phyloP scores from a whole-genome alignment of 192 early-diverging fungal species.

The Coemansia sp. region DNA sequence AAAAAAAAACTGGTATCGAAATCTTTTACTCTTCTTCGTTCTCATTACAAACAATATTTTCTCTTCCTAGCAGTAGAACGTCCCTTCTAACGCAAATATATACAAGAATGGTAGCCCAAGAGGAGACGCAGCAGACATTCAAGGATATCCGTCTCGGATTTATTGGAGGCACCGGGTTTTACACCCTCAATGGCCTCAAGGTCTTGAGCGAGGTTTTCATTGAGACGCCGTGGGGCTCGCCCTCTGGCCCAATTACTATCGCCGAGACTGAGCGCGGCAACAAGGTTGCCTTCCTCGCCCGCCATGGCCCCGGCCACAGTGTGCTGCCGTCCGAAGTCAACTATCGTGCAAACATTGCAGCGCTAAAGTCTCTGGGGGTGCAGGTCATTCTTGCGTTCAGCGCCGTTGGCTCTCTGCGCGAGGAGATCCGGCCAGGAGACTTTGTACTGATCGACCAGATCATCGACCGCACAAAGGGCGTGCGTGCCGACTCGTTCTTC shows the following conservation, averaged over 20 bases:
- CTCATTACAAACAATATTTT: background rate
- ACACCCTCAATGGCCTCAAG: conserved; percentile 80
- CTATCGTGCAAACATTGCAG: conserved; percentile 95
- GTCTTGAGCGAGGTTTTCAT: conserved; percentile 83
- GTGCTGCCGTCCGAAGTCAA: conserved; percentile 90
- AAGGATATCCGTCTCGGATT: conserved; percentile 67
- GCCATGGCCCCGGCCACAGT: conserved; percentile 91
- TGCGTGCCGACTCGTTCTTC: conserved; percentile 92
- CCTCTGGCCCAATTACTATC: conserved; percentile 88
- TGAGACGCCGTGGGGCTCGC: conserved; percentile 88
- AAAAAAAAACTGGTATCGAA: background rate
- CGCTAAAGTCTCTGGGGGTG: conserved; percentile 92
- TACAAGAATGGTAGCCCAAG: background rate
- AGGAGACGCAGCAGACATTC: background rate
- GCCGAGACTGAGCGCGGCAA: conserved; percentile 64
- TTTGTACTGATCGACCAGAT: conserved; percentile 95
- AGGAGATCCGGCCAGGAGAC: conserved; percentile 91
- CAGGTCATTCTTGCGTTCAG: conserved; percentile 94
- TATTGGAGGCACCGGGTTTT: conserved; percentile 95
- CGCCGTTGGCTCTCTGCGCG: conserved; percentile 92
- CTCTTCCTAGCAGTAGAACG: background rate
- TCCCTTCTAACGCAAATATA: background rate
- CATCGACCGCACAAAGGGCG: conserved; percentile 98
- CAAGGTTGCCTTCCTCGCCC: conserved; percentile 94
- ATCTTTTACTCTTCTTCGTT: background rate